phyloP scores from a whole-genome alignment of 164 flowering plant species.

The Cinnamomum micranthum region DNA sequence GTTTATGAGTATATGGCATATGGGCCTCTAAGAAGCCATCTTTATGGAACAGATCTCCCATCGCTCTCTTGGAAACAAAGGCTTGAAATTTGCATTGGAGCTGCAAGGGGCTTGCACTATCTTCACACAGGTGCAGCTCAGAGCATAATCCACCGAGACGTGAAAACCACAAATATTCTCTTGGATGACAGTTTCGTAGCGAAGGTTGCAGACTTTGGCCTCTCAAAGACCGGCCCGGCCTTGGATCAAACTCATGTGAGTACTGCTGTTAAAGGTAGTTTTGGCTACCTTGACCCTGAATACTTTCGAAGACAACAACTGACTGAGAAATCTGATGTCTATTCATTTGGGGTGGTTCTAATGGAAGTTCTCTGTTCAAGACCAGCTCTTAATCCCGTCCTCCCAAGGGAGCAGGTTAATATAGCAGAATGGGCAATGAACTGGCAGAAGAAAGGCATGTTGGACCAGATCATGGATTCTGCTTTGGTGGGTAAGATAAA shows the following conservation, averaged over 20 bases:
- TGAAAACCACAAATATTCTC: constrained; percentile 86
- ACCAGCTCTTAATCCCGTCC: constrained; percentile 87
- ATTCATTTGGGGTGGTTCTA: constrained; percentile 89
- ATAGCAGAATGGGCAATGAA: constrained; percentile 95
- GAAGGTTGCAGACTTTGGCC: constrained; percentile 92
- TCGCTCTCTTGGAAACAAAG: constrained; percentile 82
- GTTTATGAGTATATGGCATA: constrained; percentile 95
- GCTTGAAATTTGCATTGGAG: constrained; percentile 91
- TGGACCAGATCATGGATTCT: constrained; percentile 80
- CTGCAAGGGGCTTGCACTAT: constrained; percentile 90
- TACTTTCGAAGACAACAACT: constrained; percentile 90
- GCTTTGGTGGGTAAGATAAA: constrained; percentile 68
- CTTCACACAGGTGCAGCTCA: constrained; percentile 94
- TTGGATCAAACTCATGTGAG: constrained; percentile 93
- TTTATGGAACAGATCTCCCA: constrained; percentile 79
- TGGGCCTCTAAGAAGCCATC: constrained; percentile 87
- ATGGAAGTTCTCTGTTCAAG: constrained; percentile 90
- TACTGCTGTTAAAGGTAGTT: constrained; percentile 92
- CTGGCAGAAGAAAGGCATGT: constrained; percentile 92
- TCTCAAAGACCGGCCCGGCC: constrained; percentile 83
- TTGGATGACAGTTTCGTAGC: constrained; percentile 83
- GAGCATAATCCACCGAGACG: constrained; percentile 86
- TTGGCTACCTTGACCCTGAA: constrained; percentile 93
- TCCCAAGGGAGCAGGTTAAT: constrained; percentile 89
- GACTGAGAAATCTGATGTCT: constrained; percentile 91